Evolutionary conservation across 1,139 yeast genomes (phyloP).

Genomic region (Geotrichum aggregatum): DNA sequence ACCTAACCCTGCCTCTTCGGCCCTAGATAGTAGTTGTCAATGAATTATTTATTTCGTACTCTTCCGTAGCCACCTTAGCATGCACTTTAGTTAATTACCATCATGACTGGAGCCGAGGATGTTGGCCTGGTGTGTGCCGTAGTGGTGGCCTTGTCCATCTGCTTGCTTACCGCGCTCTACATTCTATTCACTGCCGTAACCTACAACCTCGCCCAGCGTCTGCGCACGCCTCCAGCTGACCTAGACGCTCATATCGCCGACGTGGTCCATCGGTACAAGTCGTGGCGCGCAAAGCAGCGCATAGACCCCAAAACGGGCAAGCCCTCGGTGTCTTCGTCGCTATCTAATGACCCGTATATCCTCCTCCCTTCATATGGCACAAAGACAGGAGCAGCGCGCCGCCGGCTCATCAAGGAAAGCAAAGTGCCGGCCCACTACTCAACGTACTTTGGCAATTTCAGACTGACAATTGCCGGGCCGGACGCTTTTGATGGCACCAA

Average conservation of each 20-base stretch:
- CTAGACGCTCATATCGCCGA: background rate
- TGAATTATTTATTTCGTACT: background rate
- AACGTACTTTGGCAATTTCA: slow-evolving; percentile 21
- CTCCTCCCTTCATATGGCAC: slow-evolving; percentile 25
- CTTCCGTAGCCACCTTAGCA: background rate
- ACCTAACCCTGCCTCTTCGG: background rate
- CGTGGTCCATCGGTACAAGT: slow-evolving; percentile 1
- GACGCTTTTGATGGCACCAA: background rate
- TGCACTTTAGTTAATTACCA: too few relatives aligned
- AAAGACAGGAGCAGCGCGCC: slow-evolving; percentile 44
- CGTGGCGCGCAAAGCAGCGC: background rate
- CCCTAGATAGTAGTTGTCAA: background rate
- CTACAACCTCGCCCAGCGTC: slow-evolving; percentile 20
- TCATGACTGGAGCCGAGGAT: background rate
- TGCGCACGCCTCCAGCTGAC: slow-evolving; percentile 34
- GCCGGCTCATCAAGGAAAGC: slow-evolving; percentile 53
- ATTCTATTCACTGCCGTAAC: slow-evolving; percentile 1
- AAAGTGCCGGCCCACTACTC: slow-evolving; percentile 47
- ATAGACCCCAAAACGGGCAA: background rate
- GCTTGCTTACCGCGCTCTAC: slow-evolving; percentile 18
- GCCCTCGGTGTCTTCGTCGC: background rate
- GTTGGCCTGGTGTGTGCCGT: background rate
- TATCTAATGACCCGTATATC: background rate
- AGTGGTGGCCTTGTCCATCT: slow-evolving; percentile 20
- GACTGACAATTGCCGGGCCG: background rate